phyloP scores from a whole-genome alignment of 257 asterid genomes.

The Primulina tabacum region DNA sequence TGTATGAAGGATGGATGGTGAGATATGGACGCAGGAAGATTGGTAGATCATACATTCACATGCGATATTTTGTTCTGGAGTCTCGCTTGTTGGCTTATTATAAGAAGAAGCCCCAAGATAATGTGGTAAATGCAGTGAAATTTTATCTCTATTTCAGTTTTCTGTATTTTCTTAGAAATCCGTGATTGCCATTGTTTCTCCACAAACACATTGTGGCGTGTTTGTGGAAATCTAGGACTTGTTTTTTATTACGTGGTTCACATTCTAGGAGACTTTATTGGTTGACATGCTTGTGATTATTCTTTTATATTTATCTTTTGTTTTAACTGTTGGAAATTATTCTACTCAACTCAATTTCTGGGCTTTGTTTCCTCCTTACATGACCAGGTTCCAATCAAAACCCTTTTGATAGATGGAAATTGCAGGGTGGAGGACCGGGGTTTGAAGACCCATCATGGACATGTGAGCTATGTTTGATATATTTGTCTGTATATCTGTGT shows the following conservation, averaged over 20 bases:
- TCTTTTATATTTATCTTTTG: background rate
- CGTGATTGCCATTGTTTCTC: conserved; percentile 6
- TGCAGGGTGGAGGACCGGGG: conserved; percentile 97
- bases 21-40: conserved; percentile 89
- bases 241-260: conserved; percentile 6
- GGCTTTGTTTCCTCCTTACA: conserved; percentile 17
- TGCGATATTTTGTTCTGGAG: conserved; percentile 88
- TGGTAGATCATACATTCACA: conserved; percentile 80
- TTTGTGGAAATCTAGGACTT: background rate
- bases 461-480: conserved; percentile 46
- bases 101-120: conserved; percentile 83
- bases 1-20: conserved; percentile 97
- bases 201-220: conserved; percentile 1
- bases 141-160: background rate
- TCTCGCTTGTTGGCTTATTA: conserved; percentile 72
- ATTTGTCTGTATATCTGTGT: background rate
- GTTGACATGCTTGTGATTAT: conserved; percentile 2
- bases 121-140: conserved; percentile 44
- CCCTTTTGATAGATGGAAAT: conserved; percentile 82
- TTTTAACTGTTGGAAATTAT: background rate
- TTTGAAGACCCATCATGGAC: conserved; percentile 93
- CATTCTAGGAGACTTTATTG: conserved; percentile 4
- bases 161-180: conserved; percentile 1
- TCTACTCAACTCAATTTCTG: conserved; percentile 4
- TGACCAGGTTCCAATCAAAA: conserved; percentile 72